Evolutionary conservation across 805 yeast genomes (phyloP).

Genomic region (Candida hispaniensis): DNA sequence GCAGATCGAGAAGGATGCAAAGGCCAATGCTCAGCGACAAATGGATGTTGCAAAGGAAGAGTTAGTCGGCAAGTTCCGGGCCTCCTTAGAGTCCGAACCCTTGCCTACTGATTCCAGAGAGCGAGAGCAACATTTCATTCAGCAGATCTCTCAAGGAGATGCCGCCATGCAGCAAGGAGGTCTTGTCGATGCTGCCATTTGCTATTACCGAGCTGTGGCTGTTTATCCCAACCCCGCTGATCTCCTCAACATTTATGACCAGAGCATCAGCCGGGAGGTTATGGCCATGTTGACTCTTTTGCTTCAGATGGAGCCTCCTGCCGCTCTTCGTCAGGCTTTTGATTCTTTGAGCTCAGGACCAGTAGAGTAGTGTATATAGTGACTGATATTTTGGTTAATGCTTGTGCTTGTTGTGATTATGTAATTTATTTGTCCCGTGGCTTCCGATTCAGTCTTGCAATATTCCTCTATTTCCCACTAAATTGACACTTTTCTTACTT

Average conservation of each 20-base stretch:
- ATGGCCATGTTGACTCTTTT: conserved; percentile 78
- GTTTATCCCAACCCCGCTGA: conserved; percentile 95
- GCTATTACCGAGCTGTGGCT: conserved; percentile 85
- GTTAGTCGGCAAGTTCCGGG: conserved; percentile 50
- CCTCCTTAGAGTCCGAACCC: conserved; percentile 60
- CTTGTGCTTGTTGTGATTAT: too few species aligned
- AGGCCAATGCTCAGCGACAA: conserved; percentile 47
- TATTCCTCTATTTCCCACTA: too few species aligned
- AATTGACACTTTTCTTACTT: too few species aligned
- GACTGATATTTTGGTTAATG: too few species aligned
- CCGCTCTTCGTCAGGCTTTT: too few species aligned
- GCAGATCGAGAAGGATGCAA: conserved; percentile 48
- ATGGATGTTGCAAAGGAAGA: conserved; percentile 45
- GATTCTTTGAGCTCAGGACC: too few species aligned
- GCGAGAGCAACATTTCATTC: conserved; percentile 71
- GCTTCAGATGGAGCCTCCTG: conserved; percentile 78
- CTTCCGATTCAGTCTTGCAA: too few species aligned
- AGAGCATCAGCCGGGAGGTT: conserved; percentile 70
- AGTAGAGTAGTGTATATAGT: too few species aligned
- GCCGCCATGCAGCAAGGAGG: conserved; percentile 58
- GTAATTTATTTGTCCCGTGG: too few species aligned
- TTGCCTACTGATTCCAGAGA: conserved; percentile 57
- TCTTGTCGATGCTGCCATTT: conserved; percentile 65
- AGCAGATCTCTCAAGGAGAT: conserved; percentile 79
- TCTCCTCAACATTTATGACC: conserved; percentile 79